Conservation (phyloP, 2,329 filamentous ascomycete species). For the Fusarium piperis region DNA sequence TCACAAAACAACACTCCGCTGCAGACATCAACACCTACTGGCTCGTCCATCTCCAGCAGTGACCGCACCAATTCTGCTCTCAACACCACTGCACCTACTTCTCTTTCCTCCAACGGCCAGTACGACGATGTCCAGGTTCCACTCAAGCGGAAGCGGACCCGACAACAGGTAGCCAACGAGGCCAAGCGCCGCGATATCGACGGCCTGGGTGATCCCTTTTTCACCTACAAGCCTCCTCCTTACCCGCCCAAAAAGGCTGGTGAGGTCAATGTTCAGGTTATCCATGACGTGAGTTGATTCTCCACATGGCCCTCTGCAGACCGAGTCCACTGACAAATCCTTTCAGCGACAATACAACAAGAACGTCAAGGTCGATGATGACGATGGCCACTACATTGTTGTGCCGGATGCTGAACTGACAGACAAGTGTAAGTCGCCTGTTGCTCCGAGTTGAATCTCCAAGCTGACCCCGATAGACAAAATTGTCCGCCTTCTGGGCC, state of each 20-base stretch:
- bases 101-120: slow-evolving; percentile 68
- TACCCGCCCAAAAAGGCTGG: slow-evolving; percentile 91
- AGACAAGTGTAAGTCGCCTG: slow-evolving; percentile 79
- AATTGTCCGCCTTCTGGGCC: slow-evolving; percentile 88
- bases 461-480: slow-evolving; percentile 68
- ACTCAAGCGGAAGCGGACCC: slow-evolving; percentile 89
- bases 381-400: slow-evolving; percentile 97
- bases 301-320: slow-evolving; percentile 1
- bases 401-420: slow-evolving; percentile 87
- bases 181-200: slow-evolving; percentile 82
- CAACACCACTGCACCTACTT: slow-evolving; percentile 90
- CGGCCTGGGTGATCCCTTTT: slow-evolving; percentile 73
- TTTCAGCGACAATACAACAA: slow-evolving; percentile 55
- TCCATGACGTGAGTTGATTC: slow-evolving; percentile 67
- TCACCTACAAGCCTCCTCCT: slow-evolving; percentile 85
- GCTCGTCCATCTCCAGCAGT: slow-evolving; percentile 81
- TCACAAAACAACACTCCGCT: slow-evolving; percentile 79
- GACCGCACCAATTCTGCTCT: slow-evolving; percentile 84
- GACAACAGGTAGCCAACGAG: slow-evolving; percentile 84
- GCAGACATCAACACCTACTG: slow-evolving; percentile 71
- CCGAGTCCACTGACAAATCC: slow-evolving; percentile 21
- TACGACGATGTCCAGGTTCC: slow-evolving; percentile 76
- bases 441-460: neutral
- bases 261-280: slow-evolving; percentile 73
- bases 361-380: slow-evolving; percentile 86